phyloP scores from a whole-genome alignment of 2,329 filamentous ascomycete species.

The Botrytis galanthina region DNA sequence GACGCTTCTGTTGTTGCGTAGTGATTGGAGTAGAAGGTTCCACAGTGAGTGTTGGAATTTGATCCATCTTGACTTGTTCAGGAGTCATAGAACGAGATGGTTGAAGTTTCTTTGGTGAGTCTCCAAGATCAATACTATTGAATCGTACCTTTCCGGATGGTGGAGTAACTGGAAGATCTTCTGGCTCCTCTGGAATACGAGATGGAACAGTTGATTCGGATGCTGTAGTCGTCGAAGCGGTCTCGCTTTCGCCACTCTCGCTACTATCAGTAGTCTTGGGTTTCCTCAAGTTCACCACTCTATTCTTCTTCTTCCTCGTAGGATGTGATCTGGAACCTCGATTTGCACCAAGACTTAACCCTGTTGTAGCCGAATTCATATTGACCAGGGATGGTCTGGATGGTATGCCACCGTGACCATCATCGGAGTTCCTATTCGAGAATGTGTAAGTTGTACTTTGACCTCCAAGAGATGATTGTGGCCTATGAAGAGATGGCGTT shows the following conservation, averaged over 20 bases:
- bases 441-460: constrained; percentile 68
- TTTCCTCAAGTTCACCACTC: constrained; percentile 77
- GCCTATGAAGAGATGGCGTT: constrained; percentile 56
- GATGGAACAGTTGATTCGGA: constrained; percentile 59
- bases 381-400: constrained; percentile 66
- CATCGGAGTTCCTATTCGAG: constrained; percentile 63
- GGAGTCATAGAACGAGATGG: constrained; percentile 18
- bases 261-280: constrained; percentile 47
- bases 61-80: constrained; percentile 24
- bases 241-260: constrained; percentile 40
- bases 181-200: constrained; percentile 59
- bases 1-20: constrained; percentile 23
- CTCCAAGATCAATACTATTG: constrained; percentile 40
- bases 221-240: constrained; percentile 56
- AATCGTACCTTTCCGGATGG: constrained; percentile 42
- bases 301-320: constrained; percentile 76
- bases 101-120: constrained; percentile 37
- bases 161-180: constrained; percentile 54
- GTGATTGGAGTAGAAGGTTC: constrained; percentile 26
- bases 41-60: constrained; percentile 2
- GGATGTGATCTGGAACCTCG: constrained; percentile 54
- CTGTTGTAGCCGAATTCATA: constrained; percentile 58
- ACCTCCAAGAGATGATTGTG: constrained; percentile 59
- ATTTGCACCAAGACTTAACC: constrained; percentile 61
- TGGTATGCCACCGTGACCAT: constrained; percentile 53